These are phyloP conservation scores for Beta vulgaris DNA, from an alignment of 148 eudicot genomes.

Conservation along the genomic window DNA sequence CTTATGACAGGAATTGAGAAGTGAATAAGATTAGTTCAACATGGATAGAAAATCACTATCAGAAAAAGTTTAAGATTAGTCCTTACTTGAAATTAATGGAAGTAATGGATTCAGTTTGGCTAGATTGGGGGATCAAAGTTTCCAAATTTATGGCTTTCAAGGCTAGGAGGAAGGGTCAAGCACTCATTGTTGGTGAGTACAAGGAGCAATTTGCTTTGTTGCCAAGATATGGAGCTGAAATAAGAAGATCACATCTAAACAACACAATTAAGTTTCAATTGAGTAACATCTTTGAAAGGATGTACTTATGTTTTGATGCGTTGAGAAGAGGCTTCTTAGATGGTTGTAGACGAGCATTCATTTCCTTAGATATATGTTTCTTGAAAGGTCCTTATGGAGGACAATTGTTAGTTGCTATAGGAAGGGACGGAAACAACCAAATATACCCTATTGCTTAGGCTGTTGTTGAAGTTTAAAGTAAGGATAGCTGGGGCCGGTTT, in stretches of 20 bases:
- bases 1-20: neutral
- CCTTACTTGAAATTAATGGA: neutral
- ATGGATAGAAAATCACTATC: neutral
- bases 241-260: neutral
- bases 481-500: neutral
- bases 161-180: neutral
- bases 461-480: neutral
- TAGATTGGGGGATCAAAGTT: neutral
- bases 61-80: neutral
- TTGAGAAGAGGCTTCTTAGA: neutral
- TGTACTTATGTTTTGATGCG: neutral
- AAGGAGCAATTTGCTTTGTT: neutral
- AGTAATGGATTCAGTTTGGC: neutral
- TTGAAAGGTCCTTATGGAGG: neutral
- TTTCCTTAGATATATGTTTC: slow-evolving; percentile 4
- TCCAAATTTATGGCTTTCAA: neutral
- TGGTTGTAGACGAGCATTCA: neutral
- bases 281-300: neutral
- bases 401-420: neutral
- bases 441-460: neutral
- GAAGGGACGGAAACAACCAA: slow-evolving; percentile 4
- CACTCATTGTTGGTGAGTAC: neutral
- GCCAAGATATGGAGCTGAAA: neutral
- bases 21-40: neutral
- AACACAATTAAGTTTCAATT: neutral